Base-by-base conservation (phyloP, 1,139 yeast species). In the Taphrina confusa region DNA sequence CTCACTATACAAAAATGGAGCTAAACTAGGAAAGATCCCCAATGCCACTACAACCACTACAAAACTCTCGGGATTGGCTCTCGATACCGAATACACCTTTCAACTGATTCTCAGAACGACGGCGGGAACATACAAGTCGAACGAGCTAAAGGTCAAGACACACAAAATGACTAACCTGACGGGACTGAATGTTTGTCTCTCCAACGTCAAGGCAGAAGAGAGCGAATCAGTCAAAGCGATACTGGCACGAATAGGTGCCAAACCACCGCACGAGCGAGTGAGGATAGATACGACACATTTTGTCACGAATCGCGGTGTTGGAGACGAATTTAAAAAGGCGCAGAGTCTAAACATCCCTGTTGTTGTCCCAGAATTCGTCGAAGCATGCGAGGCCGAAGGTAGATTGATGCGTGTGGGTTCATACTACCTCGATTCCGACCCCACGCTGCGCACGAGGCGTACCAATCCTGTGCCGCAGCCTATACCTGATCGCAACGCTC, bases 111-210 rank as follows among this genome's bases (percentile, higher is more conserved):
- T 92, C 70, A 85, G 84, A 63, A 91, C 98, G 4, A 85, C 96
- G 1, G 95, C 97, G 0, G 99, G 99, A 14, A 78, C 80, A 18
- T 88, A 80, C 69, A 77, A 77, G 70, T 87, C 96, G 4, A 85
- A 89, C 44, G 75, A 75, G 33, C 73, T 92, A 40, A 81, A 80
- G 59, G 82, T 91, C 11, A 84, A 81, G 62, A 92, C 98, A 5
- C 97, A 91, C 72, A 91, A 90, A 71, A 91, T 92, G 97, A 91
- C 97, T 0, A 97, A 92, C 72, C 78, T 94, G 68, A 81, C 90
- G 1, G 99, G 99, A 63, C 89, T 92, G 63, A 89, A 95, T 0
- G 87, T 89, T 2, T 92, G 98, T 72, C 73, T 90, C 59, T 97
- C 98, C 28, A 87, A 87, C 57, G 78, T 92, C 61, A 76, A 80